Percentiles rank a stretch among this genome's conserved stretches.
Evolutionary conservation across 164 flowering plant species (phyloP).

Genomic region (Cinnamomum micranthum): DNA sequence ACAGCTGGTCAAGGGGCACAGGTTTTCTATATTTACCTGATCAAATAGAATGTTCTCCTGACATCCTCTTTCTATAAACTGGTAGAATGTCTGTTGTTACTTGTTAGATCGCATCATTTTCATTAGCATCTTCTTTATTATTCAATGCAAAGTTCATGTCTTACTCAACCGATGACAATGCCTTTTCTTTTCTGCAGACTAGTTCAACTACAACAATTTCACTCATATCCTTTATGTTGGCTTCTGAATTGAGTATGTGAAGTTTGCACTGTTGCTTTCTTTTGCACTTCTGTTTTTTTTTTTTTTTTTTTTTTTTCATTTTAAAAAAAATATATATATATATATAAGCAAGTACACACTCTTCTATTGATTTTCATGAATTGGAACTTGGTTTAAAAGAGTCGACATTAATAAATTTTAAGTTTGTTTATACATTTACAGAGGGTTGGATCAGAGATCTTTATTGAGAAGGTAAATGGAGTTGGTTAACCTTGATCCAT

Average conservation of each 20-base stretch:
- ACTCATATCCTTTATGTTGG: slow-evolving; percentile 23
- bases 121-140: too few relatives aligned
- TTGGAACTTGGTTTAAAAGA: neutral
- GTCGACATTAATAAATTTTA: neutral
- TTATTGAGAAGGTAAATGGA: too few relatives aligned
- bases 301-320: too few relatives aligned
- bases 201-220: slow-evolving; percentile 21
- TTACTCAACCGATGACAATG: neutral
- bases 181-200: slow-evolving; percentile 15
- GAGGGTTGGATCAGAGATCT: neutral
- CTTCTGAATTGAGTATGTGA: slow-evolving; percentile 23
- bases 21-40: too few relatives aligned
- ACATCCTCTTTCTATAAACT: too few relatives aligned
- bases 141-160: neutral
- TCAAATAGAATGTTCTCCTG: too few relatives aligned
- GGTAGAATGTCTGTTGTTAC: too few relatives aligned
- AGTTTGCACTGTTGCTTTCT: neutral
- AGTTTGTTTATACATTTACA: neutral
- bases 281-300: neutral
- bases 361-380: neutral
- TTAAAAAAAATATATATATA: neutral
- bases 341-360: neutral
- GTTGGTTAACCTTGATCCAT: too few relatives aligned
- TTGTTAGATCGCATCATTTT: too few relatives aligned
- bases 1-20: too few relatives aligned